Base-by-base conservation (phyloP, 106 monocot genomes). In the Triglochin maritima region DNA sequence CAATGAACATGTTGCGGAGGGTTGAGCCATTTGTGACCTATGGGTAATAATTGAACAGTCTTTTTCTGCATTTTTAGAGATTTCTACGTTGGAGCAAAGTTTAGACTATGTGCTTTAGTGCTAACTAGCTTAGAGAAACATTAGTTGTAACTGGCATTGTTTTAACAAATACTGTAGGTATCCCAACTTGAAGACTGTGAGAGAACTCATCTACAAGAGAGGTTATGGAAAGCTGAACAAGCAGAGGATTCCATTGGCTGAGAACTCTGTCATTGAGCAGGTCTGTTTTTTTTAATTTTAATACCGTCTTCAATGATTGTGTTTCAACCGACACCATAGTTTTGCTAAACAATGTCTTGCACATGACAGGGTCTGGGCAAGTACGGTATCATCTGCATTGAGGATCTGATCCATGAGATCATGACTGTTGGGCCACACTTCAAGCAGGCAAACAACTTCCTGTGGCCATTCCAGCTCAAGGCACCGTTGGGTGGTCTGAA, bases 21-120 rank as follows among this genome's bases (percentile, higher is more conserved):
- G 80, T 80, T 9, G 80, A 80, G 66, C 80, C 80, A 44, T 80
- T 76, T 58, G 76, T 81, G 14, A 81, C 76, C n/a, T 81, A 76
- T 57, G 75, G 76, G 80, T 81, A 71, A 17, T n/a, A 2, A 56
- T 44, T 47, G 51, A 42, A 43, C 16, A 16, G 9, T 17, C 8
- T 16, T 8, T 2, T 43, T 13, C 3, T 10, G 11, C 0, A 3
- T 46, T 49, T 13, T 48, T 68, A 9, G 9, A 49, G 65, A 3
- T 55, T 3, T 50, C 14, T 63, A 16, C 12, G n/a, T 50, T 64
- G 15, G 4, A 5, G 14, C 13, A 49, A n/a, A 50, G 17, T 29
- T 50, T 4, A 57, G 55, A 47, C 43, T 57, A 41, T 42, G 1
- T 46, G 44, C 5, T 47, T 12, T 53, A 15, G 15, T 55, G 2